These are phyloP conservation scores for Tremella yokohamensis DNA, from an alignment of 768 basidiomycete species.

Conservation along the genomic window DNA sequence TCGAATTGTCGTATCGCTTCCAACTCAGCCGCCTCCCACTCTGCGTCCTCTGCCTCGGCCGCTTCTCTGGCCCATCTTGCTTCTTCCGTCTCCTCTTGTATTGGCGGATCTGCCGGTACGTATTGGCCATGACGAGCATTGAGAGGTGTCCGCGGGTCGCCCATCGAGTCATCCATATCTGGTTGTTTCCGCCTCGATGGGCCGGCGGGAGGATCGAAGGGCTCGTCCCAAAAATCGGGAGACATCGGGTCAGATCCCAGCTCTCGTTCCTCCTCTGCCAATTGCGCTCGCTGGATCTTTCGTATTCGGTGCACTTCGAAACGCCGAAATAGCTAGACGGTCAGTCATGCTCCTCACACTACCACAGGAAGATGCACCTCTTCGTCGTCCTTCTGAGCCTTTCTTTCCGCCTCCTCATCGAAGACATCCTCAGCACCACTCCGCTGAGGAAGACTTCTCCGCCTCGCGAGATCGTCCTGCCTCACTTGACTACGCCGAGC, in stretches of 20 bases:
- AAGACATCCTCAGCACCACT: slow-evolving; percentile 1
- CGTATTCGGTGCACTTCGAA: slow-evolving; percentile 33
- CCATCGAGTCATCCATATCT: no score
- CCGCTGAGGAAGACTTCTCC: slow-evolving; percentile 11
- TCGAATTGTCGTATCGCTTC: slow-evolving; percentile 24
- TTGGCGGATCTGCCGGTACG: no score
- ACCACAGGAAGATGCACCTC: slow-evolving; percentile 24
- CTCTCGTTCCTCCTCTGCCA: slow-evolving; percentile 34
- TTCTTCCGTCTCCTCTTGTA: slow-evolving; percentile 21
- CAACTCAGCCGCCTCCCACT: slow-evolving; percentile 29
- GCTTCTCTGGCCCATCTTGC: slow-evolving; percentile 36
- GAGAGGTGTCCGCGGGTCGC: slow-evolving; percentile 1
- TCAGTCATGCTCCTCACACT: neutral
- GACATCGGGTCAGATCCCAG: slow-evolving; percentile 32
- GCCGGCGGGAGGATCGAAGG: no score
- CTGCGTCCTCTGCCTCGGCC: slow-evolving; percentile 32
- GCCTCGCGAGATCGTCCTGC: slow-evolving; percentile 23
- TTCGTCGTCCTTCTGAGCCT: slow-evolving; percentile 42
- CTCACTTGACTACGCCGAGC: slow-evolving; percentile 24
- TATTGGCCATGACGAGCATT: neutral
- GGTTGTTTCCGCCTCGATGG: slow-evolving; percentile 6
- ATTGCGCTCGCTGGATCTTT: slow-evolving; percentile 21
- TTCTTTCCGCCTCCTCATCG: slow-evolving; percentile 38
- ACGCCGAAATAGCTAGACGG: slow-evolving; percentile 37
- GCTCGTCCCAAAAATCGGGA: slow-evolving; percentile 42